Percentiles rank a stretch among this genome's conserved stretches.
These are phyloP conservation scores for Solanum pennellii DNA, from an alignment of 257 asterid species.

Conservation along the genomic window DNA sequence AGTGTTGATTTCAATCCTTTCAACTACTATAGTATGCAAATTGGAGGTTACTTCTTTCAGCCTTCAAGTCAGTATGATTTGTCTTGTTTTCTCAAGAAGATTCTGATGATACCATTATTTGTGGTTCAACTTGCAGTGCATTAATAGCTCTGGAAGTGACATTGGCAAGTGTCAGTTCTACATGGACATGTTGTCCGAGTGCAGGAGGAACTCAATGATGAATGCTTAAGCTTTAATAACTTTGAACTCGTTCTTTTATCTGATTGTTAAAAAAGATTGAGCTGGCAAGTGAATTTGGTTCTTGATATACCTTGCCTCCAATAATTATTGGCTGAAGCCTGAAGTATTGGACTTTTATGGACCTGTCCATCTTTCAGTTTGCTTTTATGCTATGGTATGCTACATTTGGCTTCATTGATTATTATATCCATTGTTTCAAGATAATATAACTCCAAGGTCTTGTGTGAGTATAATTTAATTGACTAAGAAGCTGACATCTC, in stretches of 20 bases:
- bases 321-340: background rate
- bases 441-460: background rate
- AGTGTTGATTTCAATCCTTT: background rate
- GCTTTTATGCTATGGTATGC: background rate
- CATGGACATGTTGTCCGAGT: conserved; percentile 16
- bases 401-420: background rate
- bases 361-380: background rate
- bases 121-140: conserved; percentile 2
- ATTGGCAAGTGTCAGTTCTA: conserved; percentile 18
- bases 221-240: background rate
- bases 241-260: background rate
- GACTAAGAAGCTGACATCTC: background rate
- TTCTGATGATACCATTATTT: background rate
- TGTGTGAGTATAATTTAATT: background rate
- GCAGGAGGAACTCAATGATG: conserved; percentile 10
- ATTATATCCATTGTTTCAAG: background rate
- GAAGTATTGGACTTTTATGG: background rate
- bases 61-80: background rate
- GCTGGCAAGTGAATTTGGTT: background rate
- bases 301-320: background rate
- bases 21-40: background rate
- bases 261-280: background rate
- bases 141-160: conserved; percentile 6
- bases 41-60: background rate
- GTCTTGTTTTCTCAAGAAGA: background rate